These are phyloP conservation scores for Yarrowia divulgata DNA, from an alignment of 805 yeast genomes.

Conservation along the genomic window DNA sequence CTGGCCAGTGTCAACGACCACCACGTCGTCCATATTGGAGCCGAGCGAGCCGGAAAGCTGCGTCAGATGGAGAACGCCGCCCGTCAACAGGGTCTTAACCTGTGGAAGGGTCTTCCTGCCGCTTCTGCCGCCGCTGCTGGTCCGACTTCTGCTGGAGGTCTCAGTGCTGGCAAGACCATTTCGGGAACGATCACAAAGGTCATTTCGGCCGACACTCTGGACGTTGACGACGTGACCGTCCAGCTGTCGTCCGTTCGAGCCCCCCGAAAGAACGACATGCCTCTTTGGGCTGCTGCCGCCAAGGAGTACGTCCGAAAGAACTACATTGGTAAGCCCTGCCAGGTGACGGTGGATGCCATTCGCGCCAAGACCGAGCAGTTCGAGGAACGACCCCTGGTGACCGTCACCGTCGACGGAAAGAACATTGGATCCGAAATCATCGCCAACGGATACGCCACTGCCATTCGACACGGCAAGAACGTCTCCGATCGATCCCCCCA, in stretches of 20 bases:
- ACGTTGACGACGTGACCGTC: slow-evolving; percentile 63
- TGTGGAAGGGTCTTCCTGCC: slow-evolving; percentile 58
- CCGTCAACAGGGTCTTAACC: slow-evolving; percentile 59
- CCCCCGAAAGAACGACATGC: slow-evolving; percentile 69
- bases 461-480: slow-evolving; percentile 76
- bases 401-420: slow-evolving; percentile 60
- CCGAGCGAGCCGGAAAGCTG: slow-evolving; percentile 64
- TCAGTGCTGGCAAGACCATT: slow-evolving; percentile 49
- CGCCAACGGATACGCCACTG: slow-evolving; percentile 74
- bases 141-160: slow-evolving; percentile 52
- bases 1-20: slow-evolving; percentile 79
- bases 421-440: slow-evolving; percentile 71
- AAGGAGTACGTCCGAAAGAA: slow-evolving; percentile 74
- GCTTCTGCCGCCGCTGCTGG: slow-evolving; percentile 46
- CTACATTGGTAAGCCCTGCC: slow-evolving; percentile 74
- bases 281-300: slow-evolving; percentile 67
- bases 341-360: slow-evolving; percentile 66
- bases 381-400: slow-evolving; percentile 72
- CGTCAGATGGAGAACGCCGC: slow-evolving; percentile 73
- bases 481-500: slow-evolving; percentile 68
- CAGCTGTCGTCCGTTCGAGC: slow-evolving; percentile 79
- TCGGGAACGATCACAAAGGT: slow-evolving; percentile 67
- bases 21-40: slow-evolving; percentile 76
- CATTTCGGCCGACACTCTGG: slow-evolving; percentile 71
- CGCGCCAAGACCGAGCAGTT: slow-evolving; percentile 66